Evolutionary conservation across 352 stramenopile species (phyloP).

Genomic region (Globisporangium barbulae): DNA sequence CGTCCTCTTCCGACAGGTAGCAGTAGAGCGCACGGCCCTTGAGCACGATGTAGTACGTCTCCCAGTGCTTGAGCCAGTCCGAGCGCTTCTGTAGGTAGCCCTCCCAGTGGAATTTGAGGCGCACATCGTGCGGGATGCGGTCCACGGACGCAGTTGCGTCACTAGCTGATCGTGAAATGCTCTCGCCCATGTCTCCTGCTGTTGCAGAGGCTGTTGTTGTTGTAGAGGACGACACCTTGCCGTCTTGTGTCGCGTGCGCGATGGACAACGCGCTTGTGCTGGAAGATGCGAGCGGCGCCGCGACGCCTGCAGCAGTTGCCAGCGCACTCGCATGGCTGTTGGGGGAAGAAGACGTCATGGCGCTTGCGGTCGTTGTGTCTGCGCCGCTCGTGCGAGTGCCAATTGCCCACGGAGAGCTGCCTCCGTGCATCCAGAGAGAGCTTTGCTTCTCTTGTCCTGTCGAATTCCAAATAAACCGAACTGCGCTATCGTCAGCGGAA

Average conservation of each 20-base stretch:
- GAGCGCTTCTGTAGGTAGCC: constrained; percentile 87
- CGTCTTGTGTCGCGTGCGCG: not conserved
- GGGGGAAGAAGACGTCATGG: not conserved
- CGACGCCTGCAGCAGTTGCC: not conserved
- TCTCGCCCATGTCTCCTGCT: not conserved
- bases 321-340: not conserved
- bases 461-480: not conserved
- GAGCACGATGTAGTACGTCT: constrained; percentile 87
- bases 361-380: not conserved
- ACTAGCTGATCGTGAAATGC: constrained; percentile 2
- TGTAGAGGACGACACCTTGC: not conserved
- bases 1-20: constrained; percentile 82
- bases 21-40: constrained; percentile 70
- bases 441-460: not conserved
- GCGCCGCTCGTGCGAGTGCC: not conserved
- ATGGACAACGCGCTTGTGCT: not conserved
- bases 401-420: not conserved
- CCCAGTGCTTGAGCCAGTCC: constrained; percentile 89
- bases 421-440: not conserved
- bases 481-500: not conserved
- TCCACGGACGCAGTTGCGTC: not conserved
- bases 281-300: not conserved
- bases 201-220: not conserved
- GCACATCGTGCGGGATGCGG: constrained; percentile 33
- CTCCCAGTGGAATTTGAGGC: constrained; percentile 71